Conservation (phyloP, 192 early-diverging fungal species). For the Obelidium mucronatum region DNA sequence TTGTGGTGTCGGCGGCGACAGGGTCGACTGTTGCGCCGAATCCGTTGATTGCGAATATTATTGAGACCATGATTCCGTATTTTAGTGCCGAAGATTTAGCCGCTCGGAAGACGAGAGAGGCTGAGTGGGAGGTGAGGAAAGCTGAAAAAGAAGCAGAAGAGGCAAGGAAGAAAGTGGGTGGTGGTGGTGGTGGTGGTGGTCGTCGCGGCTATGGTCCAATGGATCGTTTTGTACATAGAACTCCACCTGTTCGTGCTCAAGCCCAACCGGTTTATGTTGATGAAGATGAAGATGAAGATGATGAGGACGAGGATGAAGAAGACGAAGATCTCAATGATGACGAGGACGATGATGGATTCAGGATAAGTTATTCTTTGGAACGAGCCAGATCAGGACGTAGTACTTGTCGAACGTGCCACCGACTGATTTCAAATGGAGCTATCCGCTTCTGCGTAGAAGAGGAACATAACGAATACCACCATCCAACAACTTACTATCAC, state of each 20-base stretch:
- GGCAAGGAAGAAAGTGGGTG: neutral
- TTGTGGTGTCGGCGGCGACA: neutral
- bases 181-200: neutral
- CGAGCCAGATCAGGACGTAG: conserved; percentile 24
- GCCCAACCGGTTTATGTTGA: neutral
- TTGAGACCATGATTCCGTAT: conserved; percentile 15
- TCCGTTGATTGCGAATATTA: conserved; percentile 9
- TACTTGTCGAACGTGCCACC: conserved; percentile 23
- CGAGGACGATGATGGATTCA: neutral
- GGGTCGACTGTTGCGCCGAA: neutral
- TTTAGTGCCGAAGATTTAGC: neutral
- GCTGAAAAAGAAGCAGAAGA: neutral
- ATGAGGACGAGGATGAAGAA: conserved; percentile 2
- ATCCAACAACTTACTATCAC: conserved; percentile 1
- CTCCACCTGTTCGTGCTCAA: too few species aligned
- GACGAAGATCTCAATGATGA: conserved; percentile 24
- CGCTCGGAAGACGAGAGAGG: neutral
- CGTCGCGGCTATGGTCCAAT: neutral
- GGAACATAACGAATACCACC: neutral
- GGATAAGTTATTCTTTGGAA: neutral
- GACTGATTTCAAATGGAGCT: conserved; percentile 9
- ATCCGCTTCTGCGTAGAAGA: conserved; percentile 1
- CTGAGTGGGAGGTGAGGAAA: conserved; percentile 10
- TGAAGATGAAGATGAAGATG: neutral
- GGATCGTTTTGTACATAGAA: neutral